Evolutionary conservation across 2,329 filamentous ascomycete species (phyloP).

Genomic region (Phaeomoniella chlamydospora): DNA sequence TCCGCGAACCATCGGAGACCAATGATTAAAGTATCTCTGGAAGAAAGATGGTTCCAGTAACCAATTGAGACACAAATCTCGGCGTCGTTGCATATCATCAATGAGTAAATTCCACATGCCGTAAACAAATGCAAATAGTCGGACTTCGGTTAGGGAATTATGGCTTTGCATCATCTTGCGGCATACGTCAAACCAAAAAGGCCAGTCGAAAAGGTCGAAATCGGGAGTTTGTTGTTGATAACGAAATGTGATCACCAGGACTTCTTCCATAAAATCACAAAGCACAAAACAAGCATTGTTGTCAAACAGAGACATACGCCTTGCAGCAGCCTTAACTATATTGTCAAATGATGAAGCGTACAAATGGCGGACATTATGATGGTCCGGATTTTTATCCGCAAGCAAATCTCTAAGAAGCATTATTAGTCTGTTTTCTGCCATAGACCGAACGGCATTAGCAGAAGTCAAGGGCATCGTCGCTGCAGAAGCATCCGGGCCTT

Average conservation of each 20-base stretch:
- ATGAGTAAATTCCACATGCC: constrained; percentile 62
- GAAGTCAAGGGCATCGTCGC: constrained; percentile 49
- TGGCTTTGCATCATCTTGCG: constrained; percentile 66
- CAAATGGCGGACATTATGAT: constrained; percentile 43
- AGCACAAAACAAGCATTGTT: constrained; percentile 74
- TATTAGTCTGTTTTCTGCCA: constrained; percentile 80
- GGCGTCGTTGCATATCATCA: constrained; percentile 51
- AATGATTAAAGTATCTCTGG: constrained; percentile 74
- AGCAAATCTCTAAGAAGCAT: constrained; percentile 72
- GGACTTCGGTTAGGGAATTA: constrained; percentile 81
- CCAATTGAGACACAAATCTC: constrained; percentile 57
- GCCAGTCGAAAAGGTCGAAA: constrained; percentile 52
- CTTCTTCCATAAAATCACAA: constrained; percentile 83
- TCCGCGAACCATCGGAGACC: constrained; percentile 88
- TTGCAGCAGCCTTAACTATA: constrained; percentile 59
- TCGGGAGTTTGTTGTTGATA: constrained; percentile 36
- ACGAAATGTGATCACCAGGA: constrained; percentile 51
- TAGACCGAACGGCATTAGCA: constrained; percentile 58
- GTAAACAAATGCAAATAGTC: constrained; percentile 69
- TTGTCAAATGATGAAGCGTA: constrained; percentile 64
- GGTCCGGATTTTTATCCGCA: constrained; percentile 42
- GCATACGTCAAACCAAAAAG: constrained; percentile 74
- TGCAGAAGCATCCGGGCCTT: constrained; percentile 51
- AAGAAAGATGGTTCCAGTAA: constrained; percentile 63
- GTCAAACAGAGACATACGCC: constrained; percentile 65